These are phyloP conservation scores for Kluyveromyces starmeri DNA, from an alignment of 805 yeast species.

Conservation along the genomic window DNA sequence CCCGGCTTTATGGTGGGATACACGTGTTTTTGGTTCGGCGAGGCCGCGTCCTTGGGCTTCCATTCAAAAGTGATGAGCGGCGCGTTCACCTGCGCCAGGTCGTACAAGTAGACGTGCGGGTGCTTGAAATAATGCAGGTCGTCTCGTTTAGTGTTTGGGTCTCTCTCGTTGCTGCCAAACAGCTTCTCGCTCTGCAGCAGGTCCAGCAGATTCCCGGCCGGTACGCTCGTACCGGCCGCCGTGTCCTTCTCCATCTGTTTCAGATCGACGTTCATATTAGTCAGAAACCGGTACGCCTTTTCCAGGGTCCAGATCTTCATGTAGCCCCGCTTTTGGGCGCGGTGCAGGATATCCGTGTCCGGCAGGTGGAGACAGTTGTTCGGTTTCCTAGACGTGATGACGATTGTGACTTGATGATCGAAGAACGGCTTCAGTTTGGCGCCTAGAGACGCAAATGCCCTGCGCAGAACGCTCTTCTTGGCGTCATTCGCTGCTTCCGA, in stretches of 20 bases:
- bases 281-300: conserved; percentile 72
- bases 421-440: conserved; percentile 53
- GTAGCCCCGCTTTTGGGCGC: conserved; percentile 45
- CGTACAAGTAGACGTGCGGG: conserved; percentile 71
- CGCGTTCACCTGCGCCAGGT: conserved; percentile 63
- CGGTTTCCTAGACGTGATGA: conserved; percentile 57
- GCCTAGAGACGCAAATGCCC: conserved; percentile 36
- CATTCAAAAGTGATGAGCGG: conserved; percentile 84
- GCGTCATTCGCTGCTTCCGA: conserved; percentile 30
- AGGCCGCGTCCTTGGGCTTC: conserved; percentile 34
- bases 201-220: conserved; percentile 40
- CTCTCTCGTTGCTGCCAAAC: conserved; percentile 82
- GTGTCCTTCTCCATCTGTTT: conserved; percentile 20
- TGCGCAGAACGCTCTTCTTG: conserved; percentile 21
- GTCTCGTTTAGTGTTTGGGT: conserved; percentile 74
- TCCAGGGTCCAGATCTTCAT: conserved; percentile 85
- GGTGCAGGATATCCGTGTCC: conserved; percentile 54
- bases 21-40: conserved; percentile 31
- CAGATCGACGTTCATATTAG: conserved; percentile 45
- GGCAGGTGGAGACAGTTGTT: conserved; percentile 33
- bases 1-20: conserved; percentile 28
- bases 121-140: conserved; percentile 76
- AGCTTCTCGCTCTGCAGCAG: conserved; percentile 76
- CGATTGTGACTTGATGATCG: conserved; percentile 59
- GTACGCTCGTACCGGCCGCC: conserved; percentile 13